These are phyloP conservation scores for Plasmodium adleri DNA, from an alignment of 169 alveolate genomes.

Conservation along the genomic window DNA sequence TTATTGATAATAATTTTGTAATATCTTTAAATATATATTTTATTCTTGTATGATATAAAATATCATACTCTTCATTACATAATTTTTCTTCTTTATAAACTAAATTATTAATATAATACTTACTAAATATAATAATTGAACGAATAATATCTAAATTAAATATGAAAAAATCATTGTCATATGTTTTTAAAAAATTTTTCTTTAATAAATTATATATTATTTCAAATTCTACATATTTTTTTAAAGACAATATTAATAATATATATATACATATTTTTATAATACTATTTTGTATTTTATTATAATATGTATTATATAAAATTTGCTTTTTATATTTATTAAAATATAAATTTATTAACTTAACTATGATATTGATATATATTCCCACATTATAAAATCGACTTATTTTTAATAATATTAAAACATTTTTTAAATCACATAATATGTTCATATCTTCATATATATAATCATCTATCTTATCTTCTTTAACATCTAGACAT, in stretches of 20 bases:
- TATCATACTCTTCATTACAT: slow-evolving; percentile 70
- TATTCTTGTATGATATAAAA: slow-evolving; percentile 62
- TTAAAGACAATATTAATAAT: slow-evolving; percentile 55
- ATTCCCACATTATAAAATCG: slow-evolving; percentile 67
- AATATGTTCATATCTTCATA: slow-evolving; percentile 28
- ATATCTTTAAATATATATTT: slow-evolving; percentile 74
- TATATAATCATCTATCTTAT: background rate
- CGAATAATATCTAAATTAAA: slow-evolving; percentile 18
- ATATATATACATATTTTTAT: slow-evolving; percentile 60
- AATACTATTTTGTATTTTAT: slow-evolving; percentile 33
- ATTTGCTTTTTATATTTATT: slow-evolving; percentile 49
- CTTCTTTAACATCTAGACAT: background rate
- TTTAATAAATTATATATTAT: slow-evolving; percentile 71
- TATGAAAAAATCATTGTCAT: slow-evolving; percentile 12
- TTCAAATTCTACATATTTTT: slow-evolving; percentile 74
- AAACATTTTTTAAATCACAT: slow-evolving; percentile 67
- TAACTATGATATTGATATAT: slow-evolving; percentile 39
- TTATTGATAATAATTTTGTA: slow-evolving; percentile 26
- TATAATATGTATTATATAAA: slow-evolving; percentile 1
- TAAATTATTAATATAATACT: slow-evolving; percentile 49
- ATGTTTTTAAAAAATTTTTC: slow-evolving; percentile 56
- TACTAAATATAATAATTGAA: slow-evolving; percentile 36
- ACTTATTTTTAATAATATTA: slow-evolving; percentile 53
- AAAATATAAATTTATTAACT: slow-evolving; percentile 45
- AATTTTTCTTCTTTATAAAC: slow-evolving; percentile 53